A percentile compares a stretch with the other conserved stretches of the same genome.
These are phyloP conservation scores for Camellia oleifera DNA, from an alignment of 179 eudicot species.

Conservation along the genomic window DNA sequence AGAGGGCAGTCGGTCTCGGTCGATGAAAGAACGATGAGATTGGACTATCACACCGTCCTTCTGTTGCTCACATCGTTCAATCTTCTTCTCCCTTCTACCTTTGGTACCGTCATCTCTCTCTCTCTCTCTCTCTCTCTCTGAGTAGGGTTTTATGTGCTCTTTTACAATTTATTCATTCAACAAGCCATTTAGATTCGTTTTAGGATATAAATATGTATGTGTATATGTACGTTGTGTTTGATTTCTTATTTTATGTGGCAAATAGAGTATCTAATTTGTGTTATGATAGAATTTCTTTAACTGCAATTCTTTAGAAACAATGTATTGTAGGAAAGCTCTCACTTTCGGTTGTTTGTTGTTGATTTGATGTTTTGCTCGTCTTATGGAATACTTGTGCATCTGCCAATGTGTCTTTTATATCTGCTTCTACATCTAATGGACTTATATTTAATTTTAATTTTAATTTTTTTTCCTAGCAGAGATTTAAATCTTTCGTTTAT, in stretches of 20 bases:
- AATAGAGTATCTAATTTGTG: neutral
- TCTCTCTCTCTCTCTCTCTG: neutral
- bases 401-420: neutral
- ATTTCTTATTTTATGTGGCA: too few relatives aligned
- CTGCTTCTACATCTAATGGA: neutral
- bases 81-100: conserved; percentile 4
- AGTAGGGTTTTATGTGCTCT: neutral
- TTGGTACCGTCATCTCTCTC: neutral
- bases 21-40: conserved; percentile 14
- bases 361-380: neutral
- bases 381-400: neutral
- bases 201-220: neutral
- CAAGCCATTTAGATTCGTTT: neutral
- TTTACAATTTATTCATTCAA: neutral
- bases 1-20: too few relatives aligned
- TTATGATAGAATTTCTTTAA: neutral
- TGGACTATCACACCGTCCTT: neutral
- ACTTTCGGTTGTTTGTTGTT: neutral
- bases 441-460: neutral
- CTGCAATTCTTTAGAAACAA: neutral
- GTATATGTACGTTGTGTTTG: too few relatives aligned
- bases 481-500: neutral
- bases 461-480: too few relatives aligned
- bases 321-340: neutral
- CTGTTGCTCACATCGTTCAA: conserved; percentile 4